phyloP scores from a whole-genome alignment of 2,329 filamentous ascomycete genomes.

The Penicillium sp. region DNA sequence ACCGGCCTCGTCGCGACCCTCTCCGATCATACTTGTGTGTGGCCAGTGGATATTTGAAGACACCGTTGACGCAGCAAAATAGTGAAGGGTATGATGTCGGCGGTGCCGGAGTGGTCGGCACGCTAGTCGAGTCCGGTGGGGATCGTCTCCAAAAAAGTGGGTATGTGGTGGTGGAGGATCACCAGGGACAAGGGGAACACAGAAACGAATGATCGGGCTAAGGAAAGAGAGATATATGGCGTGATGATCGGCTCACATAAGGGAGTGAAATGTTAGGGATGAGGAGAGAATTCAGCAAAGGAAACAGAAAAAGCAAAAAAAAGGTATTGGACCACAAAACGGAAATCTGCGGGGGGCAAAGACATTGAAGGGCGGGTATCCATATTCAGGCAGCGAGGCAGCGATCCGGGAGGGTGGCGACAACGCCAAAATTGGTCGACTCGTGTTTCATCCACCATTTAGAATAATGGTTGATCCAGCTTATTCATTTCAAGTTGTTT shows the following conservation, averaged over 20 bases:
- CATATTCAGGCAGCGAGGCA: background rate
- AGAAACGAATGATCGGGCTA: background rate
- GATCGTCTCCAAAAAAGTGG: constrained; percentile 18
- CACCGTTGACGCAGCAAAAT: background rate
- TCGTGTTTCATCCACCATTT: background rate
- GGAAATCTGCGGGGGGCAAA: background rate
- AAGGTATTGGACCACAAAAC: background rate
- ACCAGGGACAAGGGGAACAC: constrained; percentile 7
- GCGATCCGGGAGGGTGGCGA: background rate
- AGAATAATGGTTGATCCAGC: background rate
- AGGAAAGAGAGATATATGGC: background rate
- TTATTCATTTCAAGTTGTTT: background rate
- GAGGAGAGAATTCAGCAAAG: background rate
- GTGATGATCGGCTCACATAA: background rate
- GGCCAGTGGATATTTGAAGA: background rate
- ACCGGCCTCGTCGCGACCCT: constrained; percentile 32
- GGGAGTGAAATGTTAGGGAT: background rate
- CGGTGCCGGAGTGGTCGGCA: constrained; percentile 17
- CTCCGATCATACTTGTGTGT: constrained; percentile 28
- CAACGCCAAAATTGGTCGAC: too few relatives aligned
- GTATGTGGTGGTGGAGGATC: constrained; percentile 16
- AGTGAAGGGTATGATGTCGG: constrained; percentile 19
- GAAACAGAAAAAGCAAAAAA: background rate
- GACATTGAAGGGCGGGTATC: background rate
- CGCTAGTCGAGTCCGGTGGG: constrained; percentile 18